Evolutionary conservation across 768 basidiomycete species (phyloP).

Genomic region (Cubamyces lactineus): DNA sequence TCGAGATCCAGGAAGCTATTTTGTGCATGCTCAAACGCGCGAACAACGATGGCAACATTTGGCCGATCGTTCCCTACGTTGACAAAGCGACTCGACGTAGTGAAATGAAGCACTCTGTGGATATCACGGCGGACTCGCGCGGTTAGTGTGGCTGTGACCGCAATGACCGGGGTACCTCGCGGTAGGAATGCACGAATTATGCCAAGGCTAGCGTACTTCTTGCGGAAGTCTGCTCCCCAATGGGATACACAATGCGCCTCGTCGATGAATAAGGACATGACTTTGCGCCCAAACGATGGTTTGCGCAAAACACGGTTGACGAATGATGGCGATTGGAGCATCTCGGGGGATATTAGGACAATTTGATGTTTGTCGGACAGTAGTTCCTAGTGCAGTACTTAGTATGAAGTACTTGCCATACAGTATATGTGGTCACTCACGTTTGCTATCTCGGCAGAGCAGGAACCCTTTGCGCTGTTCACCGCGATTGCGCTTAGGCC

Average conservation of each 20-base stretch:
- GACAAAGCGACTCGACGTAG: conserved; percentile 7
- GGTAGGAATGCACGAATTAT: conserved; percentile 32
- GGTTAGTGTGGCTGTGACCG: conserved; percentile 29
- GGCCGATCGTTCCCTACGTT: conserved; percentile 32
- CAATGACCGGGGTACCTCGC: conserved; percentile 25
- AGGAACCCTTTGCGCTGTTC: conserved; percentile 38
- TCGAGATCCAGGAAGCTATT: conserved; percentile 32
- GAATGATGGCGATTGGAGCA: conserved; percentile 34
- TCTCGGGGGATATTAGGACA: conserved; percentile 35
- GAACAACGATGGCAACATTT: conserved; percentile 32
- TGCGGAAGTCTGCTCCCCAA: conserved; percentile 37
- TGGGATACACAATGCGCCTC: conserved; percentile 38
- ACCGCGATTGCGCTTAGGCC: conserved; percentile 36
- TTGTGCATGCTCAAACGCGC: conserved; percentile 29
- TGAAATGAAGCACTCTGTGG: conserved; percentile 23
- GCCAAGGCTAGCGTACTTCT: conserved; percentile 31
- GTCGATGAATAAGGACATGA: conserved; percentile 34
- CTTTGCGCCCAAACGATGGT: conserved; percentile 19
- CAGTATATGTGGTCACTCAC: conserved; percentile 27
- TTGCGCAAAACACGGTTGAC: conserved; percentile 31
- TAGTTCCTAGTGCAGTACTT: conserved; percentile 15
- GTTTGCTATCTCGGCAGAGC: conserved; percentile 31
- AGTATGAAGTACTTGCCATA: neutral
- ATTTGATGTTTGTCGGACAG: conserved; percentile 29
- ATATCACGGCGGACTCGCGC: conserved; percentile 24